A percentile compares a stretch with the other conserved stretches of the same genome.
Evolutionary conservation across 148 eudicot genomes (phyloP).

Genomic region (Tetragonia tetragonoides): DNA sequence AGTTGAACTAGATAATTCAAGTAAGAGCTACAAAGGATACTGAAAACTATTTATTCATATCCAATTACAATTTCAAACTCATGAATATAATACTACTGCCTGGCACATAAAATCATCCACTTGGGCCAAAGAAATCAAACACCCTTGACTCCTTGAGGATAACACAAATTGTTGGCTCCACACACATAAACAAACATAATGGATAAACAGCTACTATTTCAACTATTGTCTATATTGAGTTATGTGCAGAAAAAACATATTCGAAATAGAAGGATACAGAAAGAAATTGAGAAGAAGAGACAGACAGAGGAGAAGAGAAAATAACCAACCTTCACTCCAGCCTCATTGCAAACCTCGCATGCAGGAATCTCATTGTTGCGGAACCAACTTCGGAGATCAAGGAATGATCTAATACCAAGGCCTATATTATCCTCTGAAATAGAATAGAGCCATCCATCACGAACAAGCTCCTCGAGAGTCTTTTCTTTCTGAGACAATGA

Average conservation of each 20-base stretch:
- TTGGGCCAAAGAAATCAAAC: background rate
- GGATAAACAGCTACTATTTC: background rate
- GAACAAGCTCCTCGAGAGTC: conserved; percentile 66
- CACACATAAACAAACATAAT: background rate
- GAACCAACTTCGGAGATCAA: conserved; percentile 97
- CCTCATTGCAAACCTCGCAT: conserved; percentile 93
- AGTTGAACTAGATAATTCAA: background rate
- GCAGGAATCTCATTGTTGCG: conserved; percentile 69
- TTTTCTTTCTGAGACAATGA: conserved; percentile 89
- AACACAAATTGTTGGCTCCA: background rate
- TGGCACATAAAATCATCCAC: no score
- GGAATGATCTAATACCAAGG: conserved; percentile 86
- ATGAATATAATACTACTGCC: no score
- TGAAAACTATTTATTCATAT: background rate
- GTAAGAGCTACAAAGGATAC: background rate
- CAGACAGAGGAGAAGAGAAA: conserved; percentile 5
- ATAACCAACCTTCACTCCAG: conserved; percentile 70
- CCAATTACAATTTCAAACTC: background rate
- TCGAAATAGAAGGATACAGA: background rate
- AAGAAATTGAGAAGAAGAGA: background rate
- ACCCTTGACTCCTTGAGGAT: background rate
- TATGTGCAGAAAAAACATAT: background rate
- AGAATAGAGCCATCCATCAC: conserved; percentile 77
- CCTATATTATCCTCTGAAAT: conserved; percentile 67
- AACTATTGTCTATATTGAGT: background rate